phyloP scores from a whole-genome alignment of 345 rosid species.

The Rhodamnia argentea region DNA sequence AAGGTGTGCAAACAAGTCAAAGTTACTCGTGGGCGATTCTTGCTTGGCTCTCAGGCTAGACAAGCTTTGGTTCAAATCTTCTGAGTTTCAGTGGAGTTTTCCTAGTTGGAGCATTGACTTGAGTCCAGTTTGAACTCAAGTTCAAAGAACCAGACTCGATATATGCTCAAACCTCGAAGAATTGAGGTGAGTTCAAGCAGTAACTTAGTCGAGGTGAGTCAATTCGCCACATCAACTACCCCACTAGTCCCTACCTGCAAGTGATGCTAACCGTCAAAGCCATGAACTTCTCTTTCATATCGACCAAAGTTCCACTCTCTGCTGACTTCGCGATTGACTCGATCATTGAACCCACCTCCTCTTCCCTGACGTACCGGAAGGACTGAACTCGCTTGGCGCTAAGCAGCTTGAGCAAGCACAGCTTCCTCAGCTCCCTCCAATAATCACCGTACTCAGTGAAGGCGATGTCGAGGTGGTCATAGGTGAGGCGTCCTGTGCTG shows the following conservation, averaged over 20 bases:
- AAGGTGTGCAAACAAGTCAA: too few species aligned
- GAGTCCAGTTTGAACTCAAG: neutral
- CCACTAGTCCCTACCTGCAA: neutral
- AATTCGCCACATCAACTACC: neutral
- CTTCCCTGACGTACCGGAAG: conserved; percentile 11
- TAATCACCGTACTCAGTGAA: conserved; percentile 11
- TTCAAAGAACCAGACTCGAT: neutral
- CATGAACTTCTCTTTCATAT: conserved; percentile 17
- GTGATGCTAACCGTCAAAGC: conserved; percentile 8
- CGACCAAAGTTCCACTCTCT: neutral
- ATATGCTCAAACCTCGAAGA: neutral
- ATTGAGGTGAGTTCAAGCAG: neutral
- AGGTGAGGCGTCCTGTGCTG: conserved; percentile 17
- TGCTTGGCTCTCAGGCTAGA: neutral
- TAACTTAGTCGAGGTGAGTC: neutral
- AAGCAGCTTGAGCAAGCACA: conserved; percentile 12
- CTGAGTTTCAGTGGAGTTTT: neutral
- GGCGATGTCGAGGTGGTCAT: conserved; percentile 16
- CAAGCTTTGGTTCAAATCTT: neutral
- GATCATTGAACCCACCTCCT: conserved; percentile 17
- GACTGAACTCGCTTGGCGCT: conserved; percentile 4
- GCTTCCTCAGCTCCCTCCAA: conserved; percentile 15
- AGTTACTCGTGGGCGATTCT: neutral
- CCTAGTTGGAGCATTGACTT: neutral
- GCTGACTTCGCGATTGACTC: conserved; percentile 13